Evolutionary conservation across 2,329 filamentous ascomycete genomes (phyloP), one percentile per base, ranked within the genome.

Genomic region (Venturia effusa): DNA sequence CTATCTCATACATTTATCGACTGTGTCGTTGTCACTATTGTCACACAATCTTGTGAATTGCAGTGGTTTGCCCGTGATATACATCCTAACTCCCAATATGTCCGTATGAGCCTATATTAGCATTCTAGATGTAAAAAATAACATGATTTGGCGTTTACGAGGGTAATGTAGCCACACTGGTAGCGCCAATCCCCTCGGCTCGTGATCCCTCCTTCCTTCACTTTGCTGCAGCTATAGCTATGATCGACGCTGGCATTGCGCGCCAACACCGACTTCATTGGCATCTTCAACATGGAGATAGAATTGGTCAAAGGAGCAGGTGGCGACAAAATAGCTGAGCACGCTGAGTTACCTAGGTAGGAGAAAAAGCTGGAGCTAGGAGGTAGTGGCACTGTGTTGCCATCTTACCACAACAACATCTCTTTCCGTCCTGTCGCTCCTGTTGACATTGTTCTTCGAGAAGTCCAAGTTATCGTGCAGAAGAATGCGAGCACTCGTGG

Each of bases 381-480:
- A 24, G 3, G 19, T 24, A 48, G 43, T 24, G 43, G 15, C 17
- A 41, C n/a, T 7, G 17, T 24, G 2, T 15, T 45, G 2, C 43
- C 43, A n/a, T 51, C 45, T 13, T 51, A 27, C 45, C 24, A 24
- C 22, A 27, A 51, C 34, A 19, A 45, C 40, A 39, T 62, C 7
- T 62, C 45, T 13, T 34, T 55, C n/a, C 61, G 61, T 4, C 13
- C 61, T 19, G 41, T 62, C 4, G 19, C 41, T 48, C 61, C 61
- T 8, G 41, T 62, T 24, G 61, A 62, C 22, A 54, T 62, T 30
- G n/a, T 39, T 30, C 24, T 62, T 6, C 41, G 41, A 3, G n/a
- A 32, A 22, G 10, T 62, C 22, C 13, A 6, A 13, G 61, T 62
- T 22, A 37, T 13, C 30, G 43, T 48, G 43, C 7, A 48, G 4